Percentiles rank a stretch among this genome's conserved stretches.
Conservation (phyloP, 2,329 filamentous ascomycete species). For the Colletotrichum cordylinicola region DNA sequence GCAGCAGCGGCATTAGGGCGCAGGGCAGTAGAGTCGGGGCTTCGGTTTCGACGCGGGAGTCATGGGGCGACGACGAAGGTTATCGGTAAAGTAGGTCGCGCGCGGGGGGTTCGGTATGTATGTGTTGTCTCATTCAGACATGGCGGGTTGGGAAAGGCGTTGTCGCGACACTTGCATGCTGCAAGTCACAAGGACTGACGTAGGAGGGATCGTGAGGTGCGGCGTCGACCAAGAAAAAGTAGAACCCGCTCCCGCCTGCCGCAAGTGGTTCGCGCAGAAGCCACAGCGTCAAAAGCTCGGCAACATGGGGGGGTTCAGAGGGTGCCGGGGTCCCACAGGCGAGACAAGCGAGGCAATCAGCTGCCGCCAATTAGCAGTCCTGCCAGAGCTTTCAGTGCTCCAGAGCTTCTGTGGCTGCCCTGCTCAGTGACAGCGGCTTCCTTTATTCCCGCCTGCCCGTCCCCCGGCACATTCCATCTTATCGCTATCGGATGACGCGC, state of each 20-base stretch:
- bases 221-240: constrained; percentile 19
- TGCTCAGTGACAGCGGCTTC: not conserved
- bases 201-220: constrained; percentile 21
- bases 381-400: constrained; percentile 10
- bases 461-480: constrained; percentile 7
- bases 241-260: constrained; percentile 18
- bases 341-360: constrained; percentile 23
- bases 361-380: constrained; percentile 19
- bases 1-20: constrained; percentile 27
- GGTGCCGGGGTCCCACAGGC: constrained; percentile 2
- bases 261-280: constrained; percentile 21
- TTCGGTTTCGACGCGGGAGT: constrained; percentile 32
- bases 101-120: not conserved
- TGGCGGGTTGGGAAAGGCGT: constrained; percentile 2
- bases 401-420: not conserved
- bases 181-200: constrained; percentile 21
- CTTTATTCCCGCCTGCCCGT: not conserved
- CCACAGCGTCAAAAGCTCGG: constrained; percentile 23
- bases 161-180: constrained; percentile 22
- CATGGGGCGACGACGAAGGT: constrained; percentile 20
- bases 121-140: constrained; percentile 11
- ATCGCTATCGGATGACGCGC: constrained; percentile 10
- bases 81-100: not conserved
- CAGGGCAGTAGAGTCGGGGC: constrained; percentile 26
- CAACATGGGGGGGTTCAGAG: not conserved